Evolutionary conservation across 202 grass and related monocot genomes (phyloP).

Genomic region (Panicum hallii): DNA sequence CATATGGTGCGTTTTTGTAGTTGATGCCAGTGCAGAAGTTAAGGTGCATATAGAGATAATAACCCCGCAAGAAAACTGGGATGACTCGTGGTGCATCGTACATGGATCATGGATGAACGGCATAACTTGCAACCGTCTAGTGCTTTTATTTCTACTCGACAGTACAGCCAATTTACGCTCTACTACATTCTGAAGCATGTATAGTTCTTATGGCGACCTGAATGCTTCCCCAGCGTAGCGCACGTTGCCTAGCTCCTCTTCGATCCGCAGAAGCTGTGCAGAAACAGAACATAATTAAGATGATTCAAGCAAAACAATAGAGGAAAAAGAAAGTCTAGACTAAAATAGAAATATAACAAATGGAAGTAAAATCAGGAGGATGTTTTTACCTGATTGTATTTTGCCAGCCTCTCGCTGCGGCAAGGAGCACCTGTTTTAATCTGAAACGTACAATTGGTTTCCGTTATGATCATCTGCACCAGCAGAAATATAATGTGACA

Average conservation of each 20-base stretch:
- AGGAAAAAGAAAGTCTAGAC: not conserved
- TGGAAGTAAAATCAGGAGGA: not conserved
- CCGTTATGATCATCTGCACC: not conserved
- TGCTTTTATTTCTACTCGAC: slow-evolving; percentile 55
- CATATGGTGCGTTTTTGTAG: not conserved
- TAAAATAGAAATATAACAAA: not conserved
- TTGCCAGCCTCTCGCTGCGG: slow-evolving; percentile 85
- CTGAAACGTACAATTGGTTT: slow-evolving; percentile 50
- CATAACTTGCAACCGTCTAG: not conserved
- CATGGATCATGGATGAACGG: slow-evolving; percentile 8
- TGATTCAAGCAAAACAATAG: not conserved
- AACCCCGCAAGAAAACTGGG: slow-evolving; percentile 32
- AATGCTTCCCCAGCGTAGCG: slow-evolving; percentile 80
- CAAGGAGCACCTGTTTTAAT: slow-evolving; percentile 97
- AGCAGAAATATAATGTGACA: not conserved
- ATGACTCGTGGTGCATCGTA: slow-evolving; percentile 23
- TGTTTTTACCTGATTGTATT: slow-evolving; percentile 87
- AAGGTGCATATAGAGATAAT: not conserved
- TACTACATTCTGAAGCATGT: not conserved
- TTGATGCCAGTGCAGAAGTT: not conserved
- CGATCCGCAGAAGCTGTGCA: slow-evolving; percentile 80
- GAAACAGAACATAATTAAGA: not conserved
- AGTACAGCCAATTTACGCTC: not conserved
- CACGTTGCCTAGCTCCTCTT: slow-evolving; percentile 93
- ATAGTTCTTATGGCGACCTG: slow-evolving; percentile 68